Conservation (phyloP, 2,329 filamentous ascomycete genomes). For the Aspergillus quadrilineatus region DNA sequence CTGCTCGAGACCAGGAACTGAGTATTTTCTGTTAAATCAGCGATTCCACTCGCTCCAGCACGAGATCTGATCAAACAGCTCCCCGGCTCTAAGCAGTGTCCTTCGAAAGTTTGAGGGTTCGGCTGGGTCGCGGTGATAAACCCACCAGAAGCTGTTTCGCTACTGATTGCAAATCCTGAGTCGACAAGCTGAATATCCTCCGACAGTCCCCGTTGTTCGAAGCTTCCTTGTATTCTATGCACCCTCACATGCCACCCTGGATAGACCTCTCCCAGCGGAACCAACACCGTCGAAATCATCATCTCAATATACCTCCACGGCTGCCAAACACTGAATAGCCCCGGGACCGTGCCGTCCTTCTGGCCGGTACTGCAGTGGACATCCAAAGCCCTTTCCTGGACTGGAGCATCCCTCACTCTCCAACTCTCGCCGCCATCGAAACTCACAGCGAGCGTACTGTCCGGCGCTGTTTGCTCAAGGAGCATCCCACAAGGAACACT, state of each 20-base stretch:
- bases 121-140: neutral
- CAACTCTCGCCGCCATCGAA: slow-evolving; percentile 42
- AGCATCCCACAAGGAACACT: slow-evolving; percentile 42
- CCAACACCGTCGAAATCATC: slow-evolving; percentile 13
- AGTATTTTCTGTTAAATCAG: neutral
- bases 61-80: neutral
- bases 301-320: slow-evolving; percentile 20
- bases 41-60: slow-evolving; percentile 1
- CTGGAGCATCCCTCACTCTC: slow-evolving; percentile 38
- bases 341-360: neutral
- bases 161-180: slow-evolving; percentile 8
- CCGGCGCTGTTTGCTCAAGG: slow-evolving; percentile 43
- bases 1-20: neutral
- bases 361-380: neutral
- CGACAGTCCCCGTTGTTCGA: neutral
- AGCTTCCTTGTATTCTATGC: slow-evolving; percentile 4
- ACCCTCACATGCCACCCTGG: slow-evolving; percentile 23
- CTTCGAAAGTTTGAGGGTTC: neutral
- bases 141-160: neutral
- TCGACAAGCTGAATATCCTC: slow-evolving; percentile 4
- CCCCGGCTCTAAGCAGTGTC: neutral
- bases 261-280: slow-evolving; percentile 15
- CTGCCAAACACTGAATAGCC: slow-evolving; percentile 13
- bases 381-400: neutral
- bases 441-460: slow-evolving; percentile 40